Base-by-base conservation (phyloP, 208 protist genomes). In the Leishmania aethiopica region DNA sequence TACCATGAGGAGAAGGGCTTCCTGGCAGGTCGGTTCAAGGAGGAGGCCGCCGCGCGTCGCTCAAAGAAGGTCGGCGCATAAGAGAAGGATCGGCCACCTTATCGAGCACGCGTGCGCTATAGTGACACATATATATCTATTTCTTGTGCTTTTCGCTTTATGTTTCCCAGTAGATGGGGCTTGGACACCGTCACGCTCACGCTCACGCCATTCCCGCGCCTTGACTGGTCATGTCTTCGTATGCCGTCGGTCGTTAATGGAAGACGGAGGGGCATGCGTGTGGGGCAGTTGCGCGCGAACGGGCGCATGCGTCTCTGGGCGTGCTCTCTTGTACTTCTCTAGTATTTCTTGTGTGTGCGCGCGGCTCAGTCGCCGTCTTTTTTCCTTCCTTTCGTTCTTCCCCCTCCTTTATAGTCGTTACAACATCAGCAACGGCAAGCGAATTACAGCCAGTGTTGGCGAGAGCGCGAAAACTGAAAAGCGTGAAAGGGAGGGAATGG, bases 1-100 rank as follows among this genome's bases (percentile, higher is more conserved):
- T 93, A 93, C 77, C 88, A 93, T 79, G 75, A 88, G 55, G 79
- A 91, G 55, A 82, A 87, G 69, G 90, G 88, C 59, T 91, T 81
- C 81, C 88, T 91, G 47, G 90, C 88, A 32, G 87, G 85, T 59
- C 90, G 84, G 66, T 94, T 86, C 84, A 90, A 82, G 83, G 59
- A 86, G 55, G 81, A 89, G 76, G 89, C 83, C n/a, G 49, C 45
- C 22, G 79, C 79, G 53, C 82, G 75, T 32, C 80, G 57, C 72
- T 37, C 19, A 40, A 77, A 82, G 70, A 84, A 81, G 67, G 66
- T 35, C 17, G n/a, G 51, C 7, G 74, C 35, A 67, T 79, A 75
- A 66, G 17, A 17, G 67, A 42, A 19, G 55, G 13, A 37, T 28
- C 51, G 76, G 69, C 15, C 62, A 11, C 62, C 32, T 32, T 4